Evolutionary conservation across 2,329 filamentous ascomycete species (phyloP).

Genomic region (Magnaporthales sp.): DNA sequence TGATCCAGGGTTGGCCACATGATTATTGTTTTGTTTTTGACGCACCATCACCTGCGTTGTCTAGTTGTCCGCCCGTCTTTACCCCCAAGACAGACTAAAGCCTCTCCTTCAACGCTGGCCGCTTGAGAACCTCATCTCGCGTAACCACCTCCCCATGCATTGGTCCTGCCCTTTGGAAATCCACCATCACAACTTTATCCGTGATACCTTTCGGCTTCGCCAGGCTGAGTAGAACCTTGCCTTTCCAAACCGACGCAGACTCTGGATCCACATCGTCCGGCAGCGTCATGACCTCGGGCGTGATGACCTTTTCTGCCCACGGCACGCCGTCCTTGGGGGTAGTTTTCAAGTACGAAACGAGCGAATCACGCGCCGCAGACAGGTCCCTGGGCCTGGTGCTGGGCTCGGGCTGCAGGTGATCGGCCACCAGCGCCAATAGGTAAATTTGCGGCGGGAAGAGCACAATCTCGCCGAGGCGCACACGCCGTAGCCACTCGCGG

Average conservation of each 20-base stretch:
- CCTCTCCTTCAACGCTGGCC: slow-evolving; percentile 22
- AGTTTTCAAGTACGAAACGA: not conserved
- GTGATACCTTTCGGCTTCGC: slow-evolving; percentile 52
- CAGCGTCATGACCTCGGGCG: slow-evolving; percentile 29
- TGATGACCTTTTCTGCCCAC: slow-evolving; percentile 55
- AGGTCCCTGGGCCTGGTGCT: slow-evolving; percentile 10
- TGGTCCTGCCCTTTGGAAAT: slow-evolving; percentile 41
- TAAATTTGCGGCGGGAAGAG: slow-evolving; percentile 88
- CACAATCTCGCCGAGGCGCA: slow-evolving; percentile 59
- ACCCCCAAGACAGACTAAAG: not conserved
- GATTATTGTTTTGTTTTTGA: not conserved
- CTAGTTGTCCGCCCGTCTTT: not conserved
- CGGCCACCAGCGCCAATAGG: slow-evolving; percentile 51
- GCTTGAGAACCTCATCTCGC: slow-evolving; percentile 33
- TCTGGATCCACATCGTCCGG: slow-evolving; percentile 22
- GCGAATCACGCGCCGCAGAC: slow-evolving; percentile 14
- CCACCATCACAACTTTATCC: slow-evolving; percentile 49
- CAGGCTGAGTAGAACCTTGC: slow-evolving; percentile 43
- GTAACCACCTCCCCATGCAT: slow-evolving; percentile 42
- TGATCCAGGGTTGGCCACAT: not conserved
- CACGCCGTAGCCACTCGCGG: slow-evolving; percentile 58
- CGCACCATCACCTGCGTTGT: not conserved
- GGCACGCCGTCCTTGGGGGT: slow-evolving; percentile 25
- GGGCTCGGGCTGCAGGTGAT: slow-evolving; percentile 31
- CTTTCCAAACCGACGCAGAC: slow-evolving; percentile 28